Conservation (phyloP, 2,329 filamentous ascomycete genomes). For the Pseudogymnoascus sp. region DNA sequence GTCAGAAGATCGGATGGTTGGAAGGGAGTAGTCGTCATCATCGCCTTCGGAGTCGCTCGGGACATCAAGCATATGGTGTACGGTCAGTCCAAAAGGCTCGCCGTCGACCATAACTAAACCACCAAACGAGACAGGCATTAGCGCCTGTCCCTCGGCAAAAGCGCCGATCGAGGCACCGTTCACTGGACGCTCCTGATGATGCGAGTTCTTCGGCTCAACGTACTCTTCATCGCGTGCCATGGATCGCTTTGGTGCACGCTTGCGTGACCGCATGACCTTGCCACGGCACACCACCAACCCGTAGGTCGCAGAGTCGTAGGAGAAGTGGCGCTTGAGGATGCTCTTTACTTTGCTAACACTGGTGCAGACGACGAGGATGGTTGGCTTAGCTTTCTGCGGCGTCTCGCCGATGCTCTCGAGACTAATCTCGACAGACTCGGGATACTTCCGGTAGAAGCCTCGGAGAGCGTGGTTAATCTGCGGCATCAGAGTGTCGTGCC, state of each 20-base stretch:
- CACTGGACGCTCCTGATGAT: conserved; percentile 67
- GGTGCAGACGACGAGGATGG: conserved; percentile 68
- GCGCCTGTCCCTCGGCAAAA: conserved; percentile 73
- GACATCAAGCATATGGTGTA: conserved; percentile 90
- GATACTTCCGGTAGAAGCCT: conserved; percentile 62
- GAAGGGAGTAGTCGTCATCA: conserved; percentile 17
- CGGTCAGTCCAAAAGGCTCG: conserved; percentile 84
- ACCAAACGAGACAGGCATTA: conserved; percentile 86
- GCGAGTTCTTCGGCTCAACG: conserved; percentile 54
- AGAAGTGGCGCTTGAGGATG: conserved; percentile 60
- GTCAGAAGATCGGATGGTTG: background rate
- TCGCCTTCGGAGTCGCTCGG: conserved; percentile 40
- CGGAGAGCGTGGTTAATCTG: conserved; percentile 64
- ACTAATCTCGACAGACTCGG: conserved; percentile 70
- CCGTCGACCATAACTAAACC: conserved; percentile 80
- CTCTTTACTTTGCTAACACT: conserved; percentile 65
- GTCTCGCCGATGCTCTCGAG: conserved; percentile 67
- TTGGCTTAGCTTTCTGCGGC: conserved; percentile 56
- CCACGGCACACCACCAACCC: conserved; percentile 65
- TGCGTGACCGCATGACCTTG: conserved; percentile 54
- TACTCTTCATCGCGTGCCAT: conserved; percentile 33
- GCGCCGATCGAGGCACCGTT: conserved; percentile 93
- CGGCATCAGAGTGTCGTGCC: conserved; percentile 63
- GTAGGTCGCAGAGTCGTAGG: conserved; percentile 57
- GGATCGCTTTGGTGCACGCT: conserved; percentile 31